Evolutionary conservation across 352 stramenopile species (phyloP), one percentile per base, ranked within the genome.

Genomic region (Phytophthora quininea): DNA sequence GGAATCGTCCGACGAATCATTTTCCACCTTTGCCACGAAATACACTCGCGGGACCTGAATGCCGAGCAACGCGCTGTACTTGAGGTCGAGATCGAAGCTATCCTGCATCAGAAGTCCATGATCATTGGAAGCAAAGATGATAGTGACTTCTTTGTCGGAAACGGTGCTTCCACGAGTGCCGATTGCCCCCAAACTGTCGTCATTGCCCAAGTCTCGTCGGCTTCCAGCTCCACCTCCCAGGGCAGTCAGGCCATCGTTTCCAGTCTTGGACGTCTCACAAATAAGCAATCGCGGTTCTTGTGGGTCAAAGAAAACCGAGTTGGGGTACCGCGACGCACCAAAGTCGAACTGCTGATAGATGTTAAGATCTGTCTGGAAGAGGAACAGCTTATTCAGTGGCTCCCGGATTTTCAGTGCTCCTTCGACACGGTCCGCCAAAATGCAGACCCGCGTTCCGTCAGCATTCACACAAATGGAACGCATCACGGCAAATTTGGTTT

Each of bases 51-150:
- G 89, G 15, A 92, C 93, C 53, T 95, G 80, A 45, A 98, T 86
- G 4, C 93, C 93, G 11, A 98, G 70, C 7, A 98, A 68, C 9
- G 86, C 82, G 10, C 77, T 85, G 59, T 92, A 90, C 56, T 92
- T 93, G 12, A 87, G 47, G 19, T 96, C 86, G 8, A 97, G 67
- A 29, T 96, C 84, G 47, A 97, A 97, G 47, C 70, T 89, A 56
- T 98, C 91, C 63, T 98, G 94, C 82, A 98, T 94, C 7, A 98
- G 77, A 15, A 98, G 71, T 4, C 91, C 91, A 52, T 96, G 84
- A 51, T 98, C 92, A 50, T 93, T 90, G 24, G 93, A 97, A 6
- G 90, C 93, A 69, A 98, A 98, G 45, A 97, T 77, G n/a, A 96
- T 91, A 3, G 82, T 95, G 53, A 98, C 81, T 68, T 98, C 90